These are phyloP conservation scores for Phialophora tarda DNA, from an alignment of 2,329 filamentous ascomycete species.

Conservation along the genomic window DNA sequence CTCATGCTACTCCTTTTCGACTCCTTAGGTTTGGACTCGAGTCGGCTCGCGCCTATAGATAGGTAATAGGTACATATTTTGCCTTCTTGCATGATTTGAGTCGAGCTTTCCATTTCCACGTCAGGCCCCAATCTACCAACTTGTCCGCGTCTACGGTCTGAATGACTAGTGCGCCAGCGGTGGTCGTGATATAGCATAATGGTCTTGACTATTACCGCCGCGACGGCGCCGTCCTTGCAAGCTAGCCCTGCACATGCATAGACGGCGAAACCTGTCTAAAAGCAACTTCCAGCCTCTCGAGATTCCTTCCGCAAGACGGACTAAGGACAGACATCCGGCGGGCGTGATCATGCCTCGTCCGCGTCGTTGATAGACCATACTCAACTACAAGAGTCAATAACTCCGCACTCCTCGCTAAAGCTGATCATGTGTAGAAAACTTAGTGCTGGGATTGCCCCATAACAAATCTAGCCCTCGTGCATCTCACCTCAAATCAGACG, in stretches of 20 bases:
- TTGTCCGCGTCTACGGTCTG: background rate
- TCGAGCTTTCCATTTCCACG: background rate
- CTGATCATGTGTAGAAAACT: slow-evolving; percentile 5
- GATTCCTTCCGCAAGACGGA: background rate
- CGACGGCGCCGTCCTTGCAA: background rate
- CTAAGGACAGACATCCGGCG: background rate
- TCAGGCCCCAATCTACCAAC: background rate
- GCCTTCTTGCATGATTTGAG: no score
- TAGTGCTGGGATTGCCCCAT: slow-evolving; percentile 30
- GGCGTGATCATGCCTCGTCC: no score
- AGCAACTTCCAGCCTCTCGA: background rate
- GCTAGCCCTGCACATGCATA: background rate
- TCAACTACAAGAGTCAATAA: slow-evolving; percentile 8
- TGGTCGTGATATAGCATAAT: background rate
- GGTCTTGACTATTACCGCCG: background rate
- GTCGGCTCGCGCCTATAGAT: no score
- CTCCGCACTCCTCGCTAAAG: slow-evolving; percentile 36
- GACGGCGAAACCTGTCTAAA: background rate
- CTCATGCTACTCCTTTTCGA: no score
- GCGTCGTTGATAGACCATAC: background rate
- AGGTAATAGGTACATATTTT: no score
- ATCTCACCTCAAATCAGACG: slow-evolving; percentile 19
- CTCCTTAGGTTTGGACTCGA: no score
- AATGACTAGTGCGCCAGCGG: background rate
- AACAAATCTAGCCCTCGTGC: slow-evolving; percentile 19